Evolutionary conservation across 441 rosid genomes (phyloP).

Genomic region (Metrosideros polymorpha): DNA sequence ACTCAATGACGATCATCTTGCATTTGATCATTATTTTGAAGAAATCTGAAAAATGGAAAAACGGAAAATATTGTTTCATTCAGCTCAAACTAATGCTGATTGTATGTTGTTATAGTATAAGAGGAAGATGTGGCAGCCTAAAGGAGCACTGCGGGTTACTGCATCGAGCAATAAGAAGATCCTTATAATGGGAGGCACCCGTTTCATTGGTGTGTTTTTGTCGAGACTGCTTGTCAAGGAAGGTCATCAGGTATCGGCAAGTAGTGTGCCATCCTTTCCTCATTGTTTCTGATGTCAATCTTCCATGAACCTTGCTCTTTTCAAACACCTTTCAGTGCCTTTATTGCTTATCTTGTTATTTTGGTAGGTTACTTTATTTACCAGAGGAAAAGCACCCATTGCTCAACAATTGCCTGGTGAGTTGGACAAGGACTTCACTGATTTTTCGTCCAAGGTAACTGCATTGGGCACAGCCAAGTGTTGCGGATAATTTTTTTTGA

Average conservation of each 20-base stretch:
- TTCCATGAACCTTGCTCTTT: background rate
- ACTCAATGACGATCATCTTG: background rate
- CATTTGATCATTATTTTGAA: background rate
- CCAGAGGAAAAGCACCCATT: slow-evolving; percentile 86
- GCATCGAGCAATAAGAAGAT: slow-evolving; percentile 77
- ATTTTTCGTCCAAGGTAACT: slow-evolving; percentile 80
- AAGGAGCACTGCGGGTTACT: slow-evolving; percentile 51
- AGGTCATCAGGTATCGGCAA: slow-evolving; percentile 65
- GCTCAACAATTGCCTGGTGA: slow-evolving; percentile 82
- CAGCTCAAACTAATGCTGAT: background rate
- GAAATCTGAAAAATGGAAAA: background rate
- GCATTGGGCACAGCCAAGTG: background rate
- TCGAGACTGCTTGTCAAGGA: slow-evolving; percentile 90
- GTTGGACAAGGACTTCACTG: slow-evolving; percentile 74
- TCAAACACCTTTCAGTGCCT: background rate
- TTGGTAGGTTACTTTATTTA: slow-evolving; percentile 85
- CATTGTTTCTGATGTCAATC: background rate
- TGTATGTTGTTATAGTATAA: slow-evolving; percentile 45
- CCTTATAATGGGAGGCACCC: slow-evolving; percentile 93
- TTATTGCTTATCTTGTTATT: background rate
- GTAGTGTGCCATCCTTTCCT: background rate
- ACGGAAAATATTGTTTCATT: background rate
- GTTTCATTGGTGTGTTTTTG: slow-evolving; percentile 84
- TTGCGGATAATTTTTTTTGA: background rate
- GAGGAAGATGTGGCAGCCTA: slow-evolving; percentile 53